phyloP scores from a whole-genome alignment of 768 basidiomycete species.

The Mycena albidolilacea region DNA sequence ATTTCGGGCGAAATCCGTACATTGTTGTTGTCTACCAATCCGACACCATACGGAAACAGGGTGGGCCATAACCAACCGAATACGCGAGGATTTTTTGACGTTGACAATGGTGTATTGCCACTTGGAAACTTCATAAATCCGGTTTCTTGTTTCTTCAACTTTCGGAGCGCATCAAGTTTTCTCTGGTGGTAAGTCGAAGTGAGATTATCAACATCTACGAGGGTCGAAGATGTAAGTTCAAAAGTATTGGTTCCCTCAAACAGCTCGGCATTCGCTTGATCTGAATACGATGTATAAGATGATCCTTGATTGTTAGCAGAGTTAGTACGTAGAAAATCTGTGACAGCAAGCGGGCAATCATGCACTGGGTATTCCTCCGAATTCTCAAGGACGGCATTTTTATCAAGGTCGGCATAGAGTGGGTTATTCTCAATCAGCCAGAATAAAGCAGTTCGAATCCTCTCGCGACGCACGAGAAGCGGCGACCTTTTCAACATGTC shows the following conservation, averaged over 20 bases:
- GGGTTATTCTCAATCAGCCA: not conserved
- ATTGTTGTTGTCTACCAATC: not conserved
- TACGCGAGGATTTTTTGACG: constrained; percentile 35
- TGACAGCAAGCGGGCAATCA: no score
- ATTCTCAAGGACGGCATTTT: no score
- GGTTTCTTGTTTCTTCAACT: constrained; percentile 8
- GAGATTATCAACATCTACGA: constrained; percentile 37
- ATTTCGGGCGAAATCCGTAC: constrained; percentile 9
- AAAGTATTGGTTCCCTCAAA: no score
- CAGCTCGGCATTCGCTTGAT: no score
- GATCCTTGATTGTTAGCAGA: constrained; percentile 25
- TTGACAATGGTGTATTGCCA: constrained; percentile 25
- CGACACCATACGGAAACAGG: constrained; percentile 2
- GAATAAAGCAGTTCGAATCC: no score
- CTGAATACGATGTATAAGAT: no score
- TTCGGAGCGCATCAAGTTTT: not conserved
- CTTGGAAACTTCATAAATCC: constrained; percentile 34
- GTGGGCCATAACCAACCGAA: constrained; percentile 37
- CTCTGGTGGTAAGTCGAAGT: constrained; percentile 10
- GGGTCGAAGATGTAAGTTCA: constrained; percentile 18
- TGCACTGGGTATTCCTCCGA: no score
- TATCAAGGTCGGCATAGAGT: no score
- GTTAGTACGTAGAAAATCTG: no score
- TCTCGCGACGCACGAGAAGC: no score
- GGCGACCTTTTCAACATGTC: not conserved